phyloP scores from a whole-genome alignment of 495 filamentous ascomycete genomes.

The Patellaria atrata region DNA sequence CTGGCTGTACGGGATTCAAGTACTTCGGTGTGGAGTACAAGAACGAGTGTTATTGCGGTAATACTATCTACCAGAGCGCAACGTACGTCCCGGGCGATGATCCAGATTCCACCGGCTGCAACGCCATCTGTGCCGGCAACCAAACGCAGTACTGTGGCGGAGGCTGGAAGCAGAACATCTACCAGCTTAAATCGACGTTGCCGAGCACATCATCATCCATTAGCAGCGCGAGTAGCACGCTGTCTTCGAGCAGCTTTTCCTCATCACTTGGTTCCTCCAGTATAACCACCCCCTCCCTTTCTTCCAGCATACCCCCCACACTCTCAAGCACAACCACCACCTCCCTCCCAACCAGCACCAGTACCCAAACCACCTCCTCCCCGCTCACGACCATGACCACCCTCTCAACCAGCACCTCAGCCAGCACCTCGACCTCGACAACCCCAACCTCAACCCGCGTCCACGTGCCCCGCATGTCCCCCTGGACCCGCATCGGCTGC shows the following conservation, averaged over 20 bases:
- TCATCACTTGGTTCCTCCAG: conserved; percentile 1
- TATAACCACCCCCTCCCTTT: conserved; percentile 1
- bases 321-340: conserved; percentile 1
- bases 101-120: conserved; percentile 18
- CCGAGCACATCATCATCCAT: background rate
- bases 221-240: background rate
- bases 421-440: conserved; percentile 1
- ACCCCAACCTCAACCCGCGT: background rate
- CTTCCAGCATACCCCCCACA: background rate
- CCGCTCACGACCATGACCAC: background rate
- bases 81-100: no score
- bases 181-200: conserved; percentile 4
- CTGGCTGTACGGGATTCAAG: conserved; percentile 19
- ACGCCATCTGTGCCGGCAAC: conserved; percentile 17
- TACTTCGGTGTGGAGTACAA: conserved; percentile 29
- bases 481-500: conserved; percentile 14
- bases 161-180: conserved; percentile 17
- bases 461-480: background rate
- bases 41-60: conserved; percentile 30
- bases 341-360: background rate
- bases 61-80: conserved; percentile 11
- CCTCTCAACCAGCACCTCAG: background rate
- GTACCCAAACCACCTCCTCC: background rate
- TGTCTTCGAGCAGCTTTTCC: background rate
- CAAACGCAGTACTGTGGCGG: conserved; percentile 19